Evolutionary conservation across 2,329 filamentous ascomycete genomes (phyloP).

Genomic region (Calonectria ilicicola): DNA sequence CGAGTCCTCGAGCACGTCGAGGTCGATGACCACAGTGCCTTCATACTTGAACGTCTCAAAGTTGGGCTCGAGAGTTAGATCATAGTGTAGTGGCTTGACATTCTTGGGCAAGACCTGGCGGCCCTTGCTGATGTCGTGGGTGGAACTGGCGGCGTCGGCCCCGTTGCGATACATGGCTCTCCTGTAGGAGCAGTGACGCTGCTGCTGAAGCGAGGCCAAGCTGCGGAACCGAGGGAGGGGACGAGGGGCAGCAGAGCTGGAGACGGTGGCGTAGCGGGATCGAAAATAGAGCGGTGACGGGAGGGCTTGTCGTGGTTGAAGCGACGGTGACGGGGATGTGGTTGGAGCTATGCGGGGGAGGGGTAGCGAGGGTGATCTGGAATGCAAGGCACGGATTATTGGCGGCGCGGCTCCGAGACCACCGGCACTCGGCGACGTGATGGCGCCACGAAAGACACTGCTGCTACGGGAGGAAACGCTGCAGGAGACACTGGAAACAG

Average conservation of each 20-base stretch:
- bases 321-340: conserved; percentile 16
- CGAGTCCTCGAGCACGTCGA: conserved; percentile 87
- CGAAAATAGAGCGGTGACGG: not conserved
- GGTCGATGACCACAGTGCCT: conserved; percentile 85
- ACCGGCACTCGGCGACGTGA: not conserved
- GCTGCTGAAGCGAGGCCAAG: conserved; percentile 30
- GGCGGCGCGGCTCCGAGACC: conserved; percentile 21
- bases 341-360: conserved; percentile 38
- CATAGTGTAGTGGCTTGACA: conserved; percentile 92
- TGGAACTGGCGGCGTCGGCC: conserved; percentile 36
- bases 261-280: not conserved
- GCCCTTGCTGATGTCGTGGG: conserved; percentile 43
- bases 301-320: not conserved
- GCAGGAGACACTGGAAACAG: not conserved
- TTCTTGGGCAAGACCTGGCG: conserved; percentile 92
- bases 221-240: conserved; percentile 10
- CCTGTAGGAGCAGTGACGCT: conserved; percentile 44
- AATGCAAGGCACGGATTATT: conserved; percentile 40
- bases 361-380: conserved; percentile 26
- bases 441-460: not conserved
- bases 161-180: conserved; percentile 46
- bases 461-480: no score
- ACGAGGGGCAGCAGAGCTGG: not conserved
- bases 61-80: conserved; percentile 91
- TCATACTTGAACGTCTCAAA: conserved; percentile 89